These are phyloP conservation scores for Cymbopogon flexuosus DNA, from an alignment of 202 grass and related monocot genomes.

Conservation along the genomic window DNA sequence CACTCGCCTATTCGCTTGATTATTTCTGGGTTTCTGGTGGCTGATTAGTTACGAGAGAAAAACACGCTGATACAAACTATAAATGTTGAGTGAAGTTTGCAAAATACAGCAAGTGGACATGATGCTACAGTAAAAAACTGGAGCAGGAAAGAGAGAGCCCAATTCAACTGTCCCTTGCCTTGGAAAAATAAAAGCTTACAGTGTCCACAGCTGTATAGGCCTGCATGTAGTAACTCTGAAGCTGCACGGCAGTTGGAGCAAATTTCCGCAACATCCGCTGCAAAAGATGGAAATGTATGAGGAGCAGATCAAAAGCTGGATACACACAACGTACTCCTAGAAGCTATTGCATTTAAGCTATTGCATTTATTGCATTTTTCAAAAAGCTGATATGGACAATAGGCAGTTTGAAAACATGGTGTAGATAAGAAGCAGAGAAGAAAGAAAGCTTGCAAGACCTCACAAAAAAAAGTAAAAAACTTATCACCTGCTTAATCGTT, in stretches of 20 bases:
- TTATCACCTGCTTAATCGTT: not conserved
- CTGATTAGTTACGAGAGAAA: too few relatives aligned
- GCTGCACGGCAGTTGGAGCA: not conserved
- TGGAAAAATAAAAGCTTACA: conserved; percentile 23
- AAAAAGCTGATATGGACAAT: not conserved
- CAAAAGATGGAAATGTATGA: conserved; percentile 13
- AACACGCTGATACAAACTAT: too few relatives aligned
- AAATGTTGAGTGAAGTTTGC: not conserved
- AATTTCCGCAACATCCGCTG: conserved; percentile 25
- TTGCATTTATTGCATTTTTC: conserved; percentile 15
- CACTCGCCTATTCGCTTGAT: too few relatives aligned
- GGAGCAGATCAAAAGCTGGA: not conserved
- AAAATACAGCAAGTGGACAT: not conserved
- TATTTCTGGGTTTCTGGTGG: too few relatives aligned
- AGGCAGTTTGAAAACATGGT: not conserved
- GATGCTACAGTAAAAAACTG: not conserved
- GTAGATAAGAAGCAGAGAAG: not conserved
- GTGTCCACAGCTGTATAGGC: not conserved
- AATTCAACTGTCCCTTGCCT: conserved; percentile 2
- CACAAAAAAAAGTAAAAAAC: not conserved
- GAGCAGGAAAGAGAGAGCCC: not conserved
- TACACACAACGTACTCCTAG: not conserved
- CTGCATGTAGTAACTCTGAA: not conserved
- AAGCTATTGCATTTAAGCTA: conserved; percentile 23
- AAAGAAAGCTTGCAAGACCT: not conserved